These are phyloP conservation scores for Globisporangium cystogenes DNA, from an alignment of 352 stramenopile species.

Conservation along the genomic window DNA sequence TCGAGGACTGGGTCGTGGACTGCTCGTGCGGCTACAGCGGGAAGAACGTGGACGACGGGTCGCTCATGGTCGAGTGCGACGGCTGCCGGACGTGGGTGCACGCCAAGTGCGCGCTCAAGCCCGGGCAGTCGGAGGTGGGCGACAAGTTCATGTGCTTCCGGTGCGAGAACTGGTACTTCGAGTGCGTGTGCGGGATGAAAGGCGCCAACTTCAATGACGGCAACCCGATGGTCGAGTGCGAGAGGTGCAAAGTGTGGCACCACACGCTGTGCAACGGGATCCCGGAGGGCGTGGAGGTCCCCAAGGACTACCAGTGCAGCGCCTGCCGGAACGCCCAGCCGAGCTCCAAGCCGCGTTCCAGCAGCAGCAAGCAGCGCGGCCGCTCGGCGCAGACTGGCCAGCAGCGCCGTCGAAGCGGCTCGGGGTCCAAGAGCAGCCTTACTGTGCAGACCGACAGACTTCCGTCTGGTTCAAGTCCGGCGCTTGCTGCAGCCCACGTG, in stretches of 20 bases:
- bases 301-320: constrained; percentile 51
- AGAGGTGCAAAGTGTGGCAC: constrained; percentile 45
- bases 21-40: constrained; percentile 54
- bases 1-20: constrained; percentile 52
- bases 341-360: constrained; percentile 2
- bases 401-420: constrained; percentile 9
- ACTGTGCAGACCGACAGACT: not conserved
- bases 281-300: constrained; percentile 36
- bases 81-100: constrained; percentile 34
- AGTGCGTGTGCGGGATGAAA: constrained; percentile 49
- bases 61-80: constrained; percentile 62
- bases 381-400: constrained; percentile 2
- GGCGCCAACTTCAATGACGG: constrained; percentile 63
- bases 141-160: constrained; percentile 9
- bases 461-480: not conserved
- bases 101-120: constrained; percentile 10
- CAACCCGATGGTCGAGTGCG: constrained; percentile 51
- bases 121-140: constrained; percentile 1
- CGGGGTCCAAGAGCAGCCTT: constrained; percentile 8
- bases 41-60: constrained; percentile 47
- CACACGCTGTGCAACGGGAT: constrained; percentile 64
- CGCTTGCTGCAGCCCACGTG: not conserved
- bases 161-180: constrained; percentile 55
- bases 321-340: constrained; percentile 20
- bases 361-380: constrained; percentile 17